phyloP scores from a whole-genome alignment of 1,284 basidiomycete genomes.

The Phylloboletellus chloephorus region DNA sequence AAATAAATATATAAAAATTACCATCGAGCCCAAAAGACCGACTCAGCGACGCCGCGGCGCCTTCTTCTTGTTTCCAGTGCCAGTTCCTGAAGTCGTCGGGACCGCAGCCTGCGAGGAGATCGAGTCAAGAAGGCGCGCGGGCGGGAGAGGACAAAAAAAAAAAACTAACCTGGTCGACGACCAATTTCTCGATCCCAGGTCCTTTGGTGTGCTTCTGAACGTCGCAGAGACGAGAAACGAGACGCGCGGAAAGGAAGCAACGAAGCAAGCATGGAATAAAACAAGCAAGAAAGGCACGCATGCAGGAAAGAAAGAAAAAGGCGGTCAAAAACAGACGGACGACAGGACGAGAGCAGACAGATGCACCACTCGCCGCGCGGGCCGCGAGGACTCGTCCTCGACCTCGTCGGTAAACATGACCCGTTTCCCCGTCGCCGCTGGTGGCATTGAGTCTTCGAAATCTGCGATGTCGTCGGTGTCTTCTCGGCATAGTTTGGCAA shows the following conservation, averaged over 20 bases:
- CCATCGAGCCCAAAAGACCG: too few relatives aligned
- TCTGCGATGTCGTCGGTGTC: conserved; percentile 28
- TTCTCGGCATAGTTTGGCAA: conserved; percentile 26
- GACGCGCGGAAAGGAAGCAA: too few relatives aligned
- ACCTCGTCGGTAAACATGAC: conserved; percentile 23
- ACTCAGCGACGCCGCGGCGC: conserved; percentile 23
- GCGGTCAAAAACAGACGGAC: conserved; percentile 5
- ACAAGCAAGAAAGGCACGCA: background rate
- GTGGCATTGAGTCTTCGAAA: conserved; percentile 19
- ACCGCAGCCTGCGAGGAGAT: conserved; percentile 6
- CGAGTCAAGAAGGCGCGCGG: conserved; percentile 1
- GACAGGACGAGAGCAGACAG: conserved; percentile 1
- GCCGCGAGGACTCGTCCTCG: conserved; percentile 21
- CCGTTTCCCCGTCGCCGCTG: conserved; percentile 24
- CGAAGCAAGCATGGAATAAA: background rate
- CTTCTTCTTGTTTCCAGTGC: conserved; percentile 20
- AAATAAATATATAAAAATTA: too few relatives aligned
- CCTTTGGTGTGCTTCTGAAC: conserved; percentile 28
- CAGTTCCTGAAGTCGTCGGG: conserved; percentile 2
- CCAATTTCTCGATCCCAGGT: conserved; percentile 11
- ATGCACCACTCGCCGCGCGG: conserved; percentile 28
- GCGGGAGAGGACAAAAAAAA: background rate
- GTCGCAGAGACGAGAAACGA: too few relatives aligned
- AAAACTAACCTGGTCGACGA: conserved; percentile 25
- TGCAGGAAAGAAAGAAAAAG: background rate